These are phyloP conservation scores for Cercophora samala DNA, from an alignment of 495 filamentous ascomycete species.

Conservation along the genomic window DNA sequence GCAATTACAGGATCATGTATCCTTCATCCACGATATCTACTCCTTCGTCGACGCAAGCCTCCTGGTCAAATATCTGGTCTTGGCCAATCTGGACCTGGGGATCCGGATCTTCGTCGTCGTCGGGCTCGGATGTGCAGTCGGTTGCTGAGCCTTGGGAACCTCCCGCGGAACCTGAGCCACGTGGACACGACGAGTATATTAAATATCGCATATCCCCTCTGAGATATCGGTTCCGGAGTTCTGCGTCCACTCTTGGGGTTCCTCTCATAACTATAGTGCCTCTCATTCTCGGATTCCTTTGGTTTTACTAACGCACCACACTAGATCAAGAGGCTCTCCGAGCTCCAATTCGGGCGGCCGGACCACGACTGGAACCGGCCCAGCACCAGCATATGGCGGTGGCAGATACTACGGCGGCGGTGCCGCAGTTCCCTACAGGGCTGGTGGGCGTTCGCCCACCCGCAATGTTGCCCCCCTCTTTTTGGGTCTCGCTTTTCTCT, in stretches of 20 bases:
- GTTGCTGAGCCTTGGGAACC: too few relatives aligned
- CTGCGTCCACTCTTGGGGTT: neutral
- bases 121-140: too few relatives aligned
- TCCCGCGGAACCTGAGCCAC: too few relatives aligned
- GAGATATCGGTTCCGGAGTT: neutral
- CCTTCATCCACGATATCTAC: neutral
- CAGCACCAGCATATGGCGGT: slow-evolving; percentile 58
- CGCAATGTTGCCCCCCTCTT: slow-evolving; percentile 56
- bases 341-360: slow-evolving; percentile 54
- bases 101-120: neutral
- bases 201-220: too few relatives aligned
- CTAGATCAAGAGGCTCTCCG: neutral
- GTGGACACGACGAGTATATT: too few relatives aligned
- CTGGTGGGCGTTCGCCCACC: slow-evolving; percentile 57
- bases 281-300: neutral
- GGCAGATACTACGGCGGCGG: slow-evolving; percentile 79
- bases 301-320: neutral
- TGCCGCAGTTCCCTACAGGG: slow-evolving; percentile 60
- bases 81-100: too few relatives aligned
- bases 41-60: neutral
- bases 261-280: neutral
- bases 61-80: neutral
- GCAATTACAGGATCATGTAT: neutral
- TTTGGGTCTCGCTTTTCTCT: slow-evolving; percentile 54
- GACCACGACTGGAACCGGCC: slow-evolving; percentile 64